Evolutionary conservation across 176 grass and related monocot genomes (phyloP).

Genomic region (Cymbopogon citratus): DNA sequence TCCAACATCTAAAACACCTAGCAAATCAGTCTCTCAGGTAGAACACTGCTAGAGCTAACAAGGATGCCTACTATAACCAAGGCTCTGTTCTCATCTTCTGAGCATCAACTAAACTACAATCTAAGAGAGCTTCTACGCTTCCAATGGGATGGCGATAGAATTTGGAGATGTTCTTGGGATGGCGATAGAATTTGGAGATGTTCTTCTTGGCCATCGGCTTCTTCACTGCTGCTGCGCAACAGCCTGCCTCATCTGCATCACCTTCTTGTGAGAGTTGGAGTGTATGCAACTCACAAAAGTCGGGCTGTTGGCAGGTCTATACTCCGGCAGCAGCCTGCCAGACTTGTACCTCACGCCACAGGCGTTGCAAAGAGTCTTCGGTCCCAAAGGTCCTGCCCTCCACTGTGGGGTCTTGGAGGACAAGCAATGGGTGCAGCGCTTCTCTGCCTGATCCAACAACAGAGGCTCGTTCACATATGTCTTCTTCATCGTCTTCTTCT

Average conservation of each 20-base stretch:
- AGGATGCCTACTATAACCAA: not conserved
- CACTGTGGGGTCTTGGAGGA: conserved; percentile 81
- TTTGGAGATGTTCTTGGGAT: too few species aligned
- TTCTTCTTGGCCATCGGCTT: not conserved
- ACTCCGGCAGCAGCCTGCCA: conserved; percentile 83
- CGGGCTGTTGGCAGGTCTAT: conserved; percentile 89
- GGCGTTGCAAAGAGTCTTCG: conserved; percentile 79
- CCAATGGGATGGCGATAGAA: not conserved
- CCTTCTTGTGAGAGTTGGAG: conserved; percentile 98
- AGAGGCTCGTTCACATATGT: conserved; percentile 13
- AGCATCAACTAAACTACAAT: conserved; percentile 18
- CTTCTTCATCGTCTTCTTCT: conserved; percentile 35
- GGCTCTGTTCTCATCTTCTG: conserved; percentile 16
- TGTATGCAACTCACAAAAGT: conserved; percentile 81
- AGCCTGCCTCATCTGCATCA: conserved; percentile 79
- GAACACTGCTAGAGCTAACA: conserved; percentile 31
- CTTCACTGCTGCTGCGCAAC: conserved; percentile 31
- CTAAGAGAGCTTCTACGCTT: not conserved
- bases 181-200: not conserved
- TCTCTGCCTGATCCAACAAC: conserved; percentile 14
- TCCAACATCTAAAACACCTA: conserved; percentile 16
- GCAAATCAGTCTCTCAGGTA: conserved; percentile 23
- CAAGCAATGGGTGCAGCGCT: conserved; percentile 73
- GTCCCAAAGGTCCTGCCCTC: conserved; percentile 61
- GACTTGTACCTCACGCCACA: conserved; percentile 80